These are phyloP conservation scores for Kwoniella mangroviensis DNA, from an alignment of 768 basidiomycete genomes.

Conservation along the genomic window DNA sequence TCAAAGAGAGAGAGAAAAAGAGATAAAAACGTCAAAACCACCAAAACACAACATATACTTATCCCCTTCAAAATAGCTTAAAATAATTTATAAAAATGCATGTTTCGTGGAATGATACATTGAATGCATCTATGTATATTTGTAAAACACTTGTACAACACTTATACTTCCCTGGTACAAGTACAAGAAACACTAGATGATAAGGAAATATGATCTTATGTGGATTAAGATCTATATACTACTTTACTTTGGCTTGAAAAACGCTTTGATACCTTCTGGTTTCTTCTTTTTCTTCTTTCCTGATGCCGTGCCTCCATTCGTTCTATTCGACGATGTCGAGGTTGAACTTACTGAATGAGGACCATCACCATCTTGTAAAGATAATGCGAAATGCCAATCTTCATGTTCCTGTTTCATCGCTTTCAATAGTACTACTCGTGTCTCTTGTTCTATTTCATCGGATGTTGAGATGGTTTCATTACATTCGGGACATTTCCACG, in stretches of 20 bases:
- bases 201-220: not conserved
- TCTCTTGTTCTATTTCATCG: slow-evolving; percentile 11
- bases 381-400: slow-evolving; percentile 87
- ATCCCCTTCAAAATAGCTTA: not conserved
- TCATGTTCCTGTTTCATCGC: slow-evolving; percentile 69
- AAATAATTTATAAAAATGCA: slow-evolving; percentile 5
- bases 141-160: no score
- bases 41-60: not conserved
- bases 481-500: slow-evolving; percentile 55
- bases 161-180: not conserved
- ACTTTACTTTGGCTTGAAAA: slow-evolving; percentile 44
- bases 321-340: not conserved
- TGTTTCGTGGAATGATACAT: slow-evolving; percentile 2
- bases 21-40: not conserved
- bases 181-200: not conserved
- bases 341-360: not conserved
- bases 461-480: slow-evolving; percentile 58
- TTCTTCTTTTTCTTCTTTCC: slow-evolving; percentile 45
- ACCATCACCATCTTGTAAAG: slow-evolving; percentile 64
- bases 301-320: slow-evolving; percentile 28
- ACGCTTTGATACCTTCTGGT: slow-evolving; percentile 54
- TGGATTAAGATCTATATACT: not conserved
- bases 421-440: slow-evolving; percentile 25
- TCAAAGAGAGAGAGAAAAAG: not conserved
- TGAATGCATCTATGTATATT: not conserved